Conservation (phyloP, 1,284 basidiomycete genomes). For the Boletus semigastroideus region DNA sequence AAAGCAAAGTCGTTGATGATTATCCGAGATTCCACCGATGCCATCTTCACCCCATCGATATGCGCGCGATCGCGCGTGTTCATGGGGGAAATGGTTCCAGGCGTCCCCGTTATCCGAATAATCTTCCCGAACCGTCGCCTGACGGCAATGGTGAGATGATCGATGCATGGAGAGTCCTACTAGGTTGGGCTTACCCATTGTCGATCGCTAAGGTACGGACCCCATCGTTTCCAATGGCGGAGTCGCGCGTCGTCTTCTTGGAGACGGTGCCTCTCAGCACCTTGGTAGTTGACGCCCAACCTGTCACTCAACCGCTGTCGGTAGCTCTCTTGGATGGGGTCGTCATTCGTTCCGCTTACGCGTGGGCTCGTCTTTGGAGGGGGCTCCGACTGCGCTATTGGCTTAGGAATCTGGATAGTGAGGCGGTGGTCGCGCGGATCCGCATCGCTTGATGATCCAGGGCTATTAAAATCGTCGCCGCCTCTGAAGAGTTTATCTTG, state of each 20-base stretch:
- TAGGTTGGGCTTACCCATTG: slow-evolving; percentile 77
- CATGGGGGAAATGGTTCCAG: slow-evolving; percentile 97
- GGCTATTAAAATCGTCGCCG: slow-evolving; percentile 27
- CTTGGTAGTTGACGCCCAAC: slow-evolving; percentile 61
- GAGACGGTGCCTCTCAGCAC: slow-evolving; percentile 71
- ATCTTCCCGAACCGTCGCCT: slow-evolving; percentile 98
- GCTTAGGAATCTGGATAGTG: slow-evolving; percentile 80
- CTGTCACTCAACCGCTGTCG: slow-evolving; percentile 59
- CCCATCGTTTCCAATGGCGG: slow-evolving; percentile 97
- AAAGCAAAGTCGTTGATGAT: slow-evolving; percentile 92
- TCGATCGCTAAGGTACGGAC: slow-evolving; percentile 93
- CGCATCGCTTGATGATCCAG: slow-evolving; percentile 25
- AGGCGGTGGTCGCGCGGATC: slow-evolving; percentile 47
- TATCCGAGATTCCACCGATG: slow-evolving; percentile 94
- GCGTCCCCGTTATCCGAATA: slow-evolving; percentile 96
- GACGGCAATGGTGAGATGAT: slow-evolving; percentile 10
- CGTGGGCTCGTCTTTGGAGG: slow-evolving; percentile 44
- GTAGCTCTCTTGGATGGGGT: slow-evolving; percentile 39
- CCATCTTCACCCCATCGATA: slow-evolving; percentile 99
- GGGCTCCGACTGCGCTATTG: slow-evolving; percentile 31
- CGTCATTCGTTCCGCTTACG: slow-evolving; percentile 23
- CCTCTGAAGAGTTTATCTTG: slow-evolving; percentile 77
- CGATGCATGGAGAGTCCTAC: not conserved
- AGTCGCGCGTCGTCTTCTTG: slow-evolving; percentile 65
- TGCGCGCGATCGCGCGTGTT: slow-evolving; percentile 89